A percentile compares a stretch with the other conserved stretches of the same genome.
Evolutionary conservation across 2,329 filamentous ascomycete genomes (phyloP).

Genomic region (Alternaria angustiovoidea): DNA sequence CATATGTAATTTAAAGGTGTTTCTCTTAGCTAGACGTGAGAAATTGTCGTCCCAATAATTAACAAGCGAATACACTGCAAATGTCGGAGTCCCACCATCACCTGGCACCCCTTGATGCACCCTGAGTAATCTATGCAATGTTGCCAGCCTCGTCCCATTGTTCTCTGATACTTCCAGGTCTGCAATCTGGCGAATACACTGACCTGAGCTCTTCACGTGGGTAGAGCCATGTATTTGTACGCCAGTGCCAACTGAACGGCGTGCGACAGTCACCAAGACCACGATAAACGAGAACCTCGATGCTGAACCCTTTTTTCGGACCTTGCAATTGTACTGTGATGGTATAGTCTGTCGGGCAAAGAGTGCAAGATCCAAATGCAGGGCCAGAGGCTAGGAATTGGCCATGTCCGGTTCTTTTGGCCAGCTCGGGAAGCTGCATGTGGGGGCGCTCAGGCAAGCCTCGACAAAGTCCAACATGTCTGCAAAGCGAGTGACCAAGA

Average conservation of each 20-base stretch:
- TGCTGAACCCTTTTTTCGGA: constrained; percentile 18
- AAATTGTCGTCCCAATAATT: no score
- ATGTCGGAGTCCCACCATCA: no score
- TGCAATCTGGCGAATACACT: constrained; percentile 11
- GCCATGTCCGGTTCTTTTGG: constrained; percentile 7
- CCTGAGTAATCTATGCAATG: no score
- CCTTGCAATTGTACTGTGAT: constrained; percentile 26
- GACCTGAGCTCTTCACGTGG: constrained; percentile 10
- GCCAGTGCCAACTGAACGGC: constrained; percentile 27
- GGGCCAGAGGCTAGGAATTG: constrained; percentile 19
- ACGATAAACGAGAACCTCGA: constrained; percentile 21
- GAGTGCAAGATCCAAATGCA: constrained; percentile 26
- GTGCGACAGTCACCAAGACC: constrained; percentile 29
- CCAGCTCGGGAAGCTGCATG: constrained; percentile 28
- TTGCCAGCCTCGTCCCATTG: no score
- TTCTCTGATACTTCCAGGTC: constrained; percentile 25
- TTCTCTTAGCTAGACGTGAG: no score
- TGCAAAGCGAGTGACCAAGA: constrained; percentile 12
- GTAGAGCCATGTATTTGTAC: constrained; percentile 3
- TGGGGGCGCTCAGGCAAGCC: no score
- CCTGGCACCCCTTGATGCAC: no score
- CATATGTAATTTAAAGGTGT: no score
- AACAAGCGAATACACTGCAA: no score
- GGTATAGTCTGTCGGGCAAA: constrained; percentile 30
- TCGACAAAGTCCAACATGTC: no score